Evolutionary conservation across 495 filamentous ascomycete species (phyloP).

Genomic region (Neurospora africana): DNA sequence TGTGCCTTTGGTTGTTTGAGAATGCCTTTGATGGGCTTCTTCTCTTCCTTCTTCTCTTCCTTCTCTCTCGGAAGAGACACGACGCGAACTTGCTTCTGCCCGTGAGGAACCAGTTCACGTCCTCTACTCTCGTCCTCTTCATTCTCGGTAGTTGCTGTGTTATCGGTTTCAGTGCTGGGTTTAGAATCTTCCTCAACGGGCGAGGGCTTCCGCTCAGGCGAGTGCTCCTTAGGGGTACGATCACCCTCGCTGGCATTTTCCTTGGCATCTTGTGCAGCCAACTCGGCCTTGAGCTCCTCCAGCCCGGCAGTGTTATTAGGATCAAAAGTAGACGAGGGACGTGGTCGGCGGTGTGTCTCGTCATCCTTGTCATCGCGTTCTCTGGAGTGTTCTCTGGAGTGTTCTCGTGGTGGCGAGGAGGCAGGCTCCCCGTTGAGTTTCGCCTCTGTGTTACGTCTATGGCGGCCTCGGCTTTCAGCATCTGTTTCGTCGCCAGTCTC

Average conservation of each 20-base stretch:
- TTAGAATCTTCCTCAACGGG: slow-evolving; percentile 9
- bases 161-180: slow-evolving; percentile 13
- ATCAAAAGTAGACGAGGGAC: slow-evolving; percentile 34
- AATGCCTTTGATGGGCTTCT: slow-evolving; percentile 37
- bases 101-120: slow-evolving; percentile 23
- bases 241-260: neutral
- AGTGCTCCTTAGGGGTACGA: slow-evolving; percentile 11
- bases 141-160: slow-evolving; percentile 12
- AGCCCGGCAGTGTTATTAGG: slow-evolving; percentile 39
- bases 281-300: slow-evolving; percentile 36
- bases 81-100: slow-evolving; percentile 40
- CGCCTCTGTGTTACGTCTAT: slow-evolving; percentile 15
- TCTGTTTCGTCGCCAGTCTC: neutral
- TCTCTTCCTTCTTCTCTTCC: slow-evolving; percentile 29
- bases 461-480: neutral
- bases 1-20: slow-evolving; percentile 60
- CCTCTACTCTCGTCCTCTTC: slow-evolving; percentile 25
- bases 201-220: slow-evolving; percentile 13
- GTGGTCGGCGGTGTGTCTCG: slow-evolving; percentile 21
- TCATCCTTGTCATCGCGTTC: slow-evolving; percentile 1
- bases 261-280: slow-evolving; percentile 14
- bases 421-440: slow-evolving; percentile 16
- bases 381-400: neutral
- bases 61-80: slow-evolving; percentile 44
- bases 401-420: slow-evolving; percentile 6